These are phyloP conservation scores for Penicillium antarcticum DNA, from an alignment of 495 filamentous ascomycete species.

Conservation along the genomic window DNA sequence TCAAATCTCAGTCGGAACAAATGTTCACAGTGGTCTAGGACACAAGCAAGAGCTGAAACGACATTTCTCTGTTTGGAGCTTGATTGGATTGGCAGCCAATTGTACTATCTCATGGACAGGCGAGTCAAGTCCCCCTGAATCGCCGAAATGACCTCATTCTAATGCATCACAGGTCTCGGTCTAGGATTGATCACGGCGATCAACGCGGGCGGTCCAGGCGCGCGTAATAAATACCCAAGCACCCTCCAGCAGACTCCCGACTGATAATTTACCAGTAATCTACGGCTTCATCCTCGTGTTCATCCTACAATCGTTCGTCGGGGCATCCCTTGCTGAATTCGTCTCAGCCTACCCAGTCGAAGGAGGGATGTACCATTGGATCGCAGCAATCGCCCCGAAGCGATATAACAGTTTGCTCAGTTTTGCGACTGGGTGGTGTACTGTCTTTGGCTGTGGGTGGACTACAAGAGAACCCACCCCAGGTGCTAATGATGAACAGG, in stretches of 20 bases:
- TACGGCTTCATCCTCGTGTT: constrained; percentile 45
- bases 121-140: background rate
- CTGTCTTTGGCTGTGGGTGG: constrained; percentile 37
- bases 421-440: constrained; percentile 39
- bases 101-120: constrained; percentile 43
- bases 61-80: constrained; percentile 38
- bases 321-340: constrained; percentile 53
- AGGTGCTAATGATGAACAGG: constrained; percentile 15
- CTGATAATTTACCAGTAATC: constrained; percentile 22
- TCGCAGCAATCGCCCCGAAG: constrained; percentile 49
- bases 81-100: constrained; percentile 39
- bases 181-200: constrained; percentile 37
- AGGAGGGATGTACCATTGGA: constrained; percentile 56
- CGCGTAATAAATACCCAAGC: constrained; percentile 17
- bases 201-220: constrained; percentile 38
- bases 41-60: constrained; percentile 39
- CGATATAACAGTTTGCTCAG: constrained; percentile 34
- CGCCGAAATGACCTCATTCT: background rate
- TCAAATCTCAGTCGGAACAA: background rate
- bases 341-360: constrained; percentile 49
- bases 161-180: constrained; percentile 25
- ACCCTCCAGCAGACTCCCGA: background rate
- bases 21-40: constrained; percentile 16
- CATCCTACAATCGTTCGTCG: constrained; percentile 48
- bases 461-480: too few species aligned